phyloP scores from a whole-genome alignment of 352 stramenopile species.

The Thalassiosira hispida region DNA sequence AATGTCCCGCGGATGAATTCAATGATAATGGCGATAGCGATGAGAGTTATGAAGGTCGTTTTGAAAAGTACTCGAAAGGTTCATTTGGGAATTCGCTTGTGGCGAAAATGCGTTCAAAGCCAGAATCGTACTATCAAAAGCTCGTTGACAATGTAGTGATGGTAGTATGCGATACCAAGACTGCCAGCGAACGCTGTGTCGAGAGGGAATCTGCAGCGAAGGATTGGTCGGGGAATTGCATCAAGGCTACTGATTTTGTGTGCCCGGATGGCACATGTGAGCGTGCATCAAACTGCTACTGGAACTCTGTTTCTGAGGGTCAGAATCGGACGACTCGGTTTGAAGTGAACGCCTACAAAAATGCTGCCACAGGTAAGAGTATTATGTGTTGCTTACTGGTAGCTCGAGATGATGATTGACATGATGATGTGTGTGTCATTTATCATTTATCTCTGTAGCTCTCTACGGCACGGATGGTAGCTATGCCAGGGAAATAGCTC shows the following conservation, averaged over 20 bases:
- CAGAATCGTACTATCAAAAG: slow-evolving; percentile 53
- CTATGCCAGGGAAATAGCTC: slow-evolving; percentile 46
- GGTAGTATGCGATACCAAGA: slow-evolving; percentile 51
- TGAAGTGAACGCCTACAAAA: slow-evolving; percentile 37
- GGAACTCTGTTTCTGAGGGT: slow-evolving; percentile 43
- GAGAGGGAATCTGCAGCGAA: slow-evolving; percentile 51
- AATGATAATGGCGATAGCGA: slow-evolving; percentile 25
- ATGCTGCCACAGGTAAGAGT: slow-evolving; percentile 20
- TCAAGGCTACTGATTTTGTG: slow-evolving; percentile 36
- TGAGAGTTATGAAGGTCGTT: slow-evolving; percentile 41
- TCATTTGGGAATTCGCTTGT: slow-evolving; percentile 18
- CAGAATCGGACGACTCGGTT: slow-evolving; percentile 58
- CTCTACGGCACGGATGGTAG: slow-evolving; percentile 39
- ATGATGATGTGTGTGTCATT: neutral
- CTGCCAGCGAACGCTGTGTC: slow-evolving; percentile 44
- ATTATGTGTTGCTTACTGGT: neutral
- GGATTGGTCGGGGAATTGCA: slow-evolving; percentile 48
- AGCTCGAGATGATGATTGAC: neutral
- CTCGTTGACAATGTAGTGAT: slow-evolving; percentile 52
- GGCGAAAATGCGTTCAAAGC: slow-evolving; percentile 40
- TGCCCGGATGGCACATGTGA: slow-evolving; percentile 52
- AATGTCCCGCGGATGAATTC: slow-evolving; percentile 44
- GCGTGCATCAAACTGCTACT: slow-evolving; percentile 61
- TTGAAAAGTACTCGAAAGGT: slow-evolving; percentile 39
- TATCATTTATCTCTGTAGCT: neutral